Percentiles rank a stretch among this genome's conserved stretches.
Conservation (phyloP, 495 filamentous ascomycete genomes). For the Penicillium goetzii region DNA sequence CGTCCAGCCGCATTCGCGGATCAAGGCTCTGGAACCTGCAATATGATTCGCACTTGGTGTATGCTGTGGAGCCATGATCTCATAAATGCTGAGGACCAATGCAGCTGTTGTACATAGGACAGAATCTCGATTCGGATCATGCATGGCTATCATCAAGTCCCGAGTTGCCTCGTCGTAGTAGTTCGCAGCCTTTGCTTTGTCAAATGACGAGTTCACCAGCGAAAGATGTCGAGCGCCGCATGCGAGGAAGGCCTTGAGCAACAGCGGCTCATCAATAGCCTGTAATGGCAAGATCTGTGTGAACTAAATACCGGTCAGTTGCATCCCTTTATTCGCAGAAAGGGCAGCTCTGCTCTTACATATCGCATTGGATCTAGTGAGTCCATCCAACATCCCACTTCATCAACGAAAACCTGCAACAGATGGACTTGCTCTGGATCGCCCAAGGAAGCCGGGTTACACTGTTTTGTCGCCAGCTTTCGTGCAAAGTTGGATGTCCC, state of each 20-base stretch:
- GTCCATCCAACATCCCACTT: constrained; percentile 95
- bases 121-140: constrained; percentile 82
- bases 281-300: constrained; percentile 79
- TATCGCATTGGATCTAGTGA: constrained; percentile 85
- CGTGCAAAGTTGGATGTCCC: constrained; percentile 34
- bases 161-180: constrained; percentile 85
- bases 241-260: constrained; percentile 88
- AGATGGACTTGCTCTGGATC: constrained; percentile 77
- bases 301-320: constrained; percentile 57
- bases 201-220: constrained; percentile 69
- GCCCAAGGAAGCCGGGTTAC: constrained; percentile 60
- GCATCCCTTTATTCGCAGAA: not conserved
- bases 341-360: constrained; percentile 45
- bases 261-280: constrained; percentile 80
- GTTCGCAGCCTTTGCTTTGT: constrained; percentile 74
- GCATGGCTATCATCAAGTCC: constrained; percentile 69
- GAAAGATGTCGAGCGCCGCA: constrained; percentile 84
- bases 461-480: constrained; percentile 33
- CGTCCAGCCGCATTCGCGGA: constrained; percentile 91
- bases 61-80: constrained; percentile 81
- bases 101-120: constrained; percentile 88
- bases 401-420: constrained; percentile 90
- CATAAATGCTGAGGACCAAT: constrained; percentile 87
- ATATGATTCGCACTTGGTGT: constrained; percentile 84
- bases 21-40: constrained; percentile 80